These are phyloP conservation scores for Chrysoporthe puriensis DNA, from an alignment of 2,329 filamentous ascomycete genomes.

Conservation along the genomic window DNA sequence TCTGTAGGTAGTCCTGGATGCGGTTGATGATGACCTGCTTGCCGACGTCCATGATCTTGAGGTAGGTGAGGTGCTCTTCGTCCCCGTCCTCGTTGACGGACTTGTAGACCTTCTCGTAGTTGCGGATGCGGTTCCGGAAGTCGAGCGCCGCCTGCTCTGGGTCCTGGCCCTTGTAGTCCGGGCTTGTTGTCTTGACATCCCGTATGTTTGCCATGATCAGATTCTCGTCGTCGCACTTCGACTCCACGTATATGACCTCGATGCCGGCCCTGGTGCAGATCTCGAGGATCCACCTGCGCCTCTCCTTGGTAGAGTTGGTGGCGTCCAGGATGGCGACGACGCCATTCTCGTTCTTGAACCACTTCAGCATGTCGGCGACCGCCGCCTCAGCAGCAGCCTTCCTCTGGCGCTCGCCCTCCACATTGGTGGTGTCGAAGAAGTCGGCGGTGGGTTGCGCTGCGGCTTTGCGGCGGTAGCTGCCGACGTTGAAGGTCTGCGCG, in stretches of 20 bases:
- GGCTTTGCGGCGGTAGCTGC: constrained; percentile 87
- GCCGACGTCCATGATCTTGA: constrained; percentile 96
- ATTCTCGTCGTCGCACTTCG: constrained; percentile 93
- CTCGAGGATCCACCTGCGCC: constrained; percentile 89
- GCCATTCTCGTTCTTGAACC: constrained; percentile 78
- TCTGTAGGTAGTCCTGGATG: constrained; percentile 95
- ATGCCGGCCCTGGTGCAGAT: constrained; percentile 75
- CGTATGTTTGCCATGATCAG: constrained; percentile 98
- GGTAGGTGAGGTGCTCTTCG: constrained; percentile 86
- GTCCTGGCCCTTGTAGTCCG: constrained; percentile 92
- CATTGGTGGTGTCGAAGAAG: constrained; percentile 92
- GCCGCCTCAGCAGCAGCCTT: constrained; percentile 89
- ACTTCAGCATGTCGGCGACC: constrained; percentile 89
- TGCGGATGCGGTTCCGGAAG: constrained; percentile 91
- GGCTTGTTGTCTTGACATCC: constrained; percentile 95
- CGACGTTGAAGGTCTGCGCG: constrained; percentile 95
- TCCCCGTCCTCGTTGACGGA: constrained; percentile 81
- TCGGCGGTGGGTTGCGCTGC: constrained; percentile 90
- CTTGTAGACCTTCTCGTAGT: constrained; percentile 97
- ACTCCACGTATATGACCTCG: constrained; percentile 94
- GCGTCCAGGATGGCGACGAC: constrained; percentile 94
- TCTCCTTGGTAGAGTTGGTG: constrained; percentile 90
- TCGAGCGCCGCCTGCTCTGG: constrained; percentile 88
- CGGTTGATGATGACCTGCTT: constrained; percentile 97
- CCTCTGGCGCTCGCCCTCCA: constrained; percentile 86